Base-by-base conservation (phyloP, 306 rosid genomes). In the Sesbania bispinosa region DNA sequence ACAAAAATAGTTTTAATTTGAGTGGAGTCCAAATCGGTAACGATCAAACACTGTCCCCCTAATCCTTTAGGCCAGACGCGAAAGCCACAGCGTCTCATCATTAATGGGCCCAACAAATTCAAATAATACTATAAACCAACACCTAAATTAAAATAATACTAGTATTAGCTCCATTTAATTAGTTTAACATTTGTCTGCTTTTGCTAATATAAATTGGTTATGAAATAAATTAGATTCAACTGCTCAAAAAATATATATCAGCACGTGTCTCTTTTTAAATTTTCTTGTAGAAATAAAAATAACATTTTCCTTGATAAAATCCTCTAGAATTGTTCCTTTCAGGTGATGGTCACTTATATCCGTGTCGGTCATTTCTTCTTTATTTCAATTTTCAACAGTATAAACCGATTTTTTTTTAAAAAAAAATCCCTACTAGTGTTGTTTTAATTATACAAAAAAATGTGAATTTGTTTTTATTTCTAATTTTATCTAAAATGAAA, bases 51-150 rank as follows among this genome's bases (percentile, higher is more conserved):
- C 76, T 75, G 71, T 13, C 57, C 58, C 53, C 36, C 23, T 64
- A 1, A 14, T 23, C 76, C 26, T 55, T 66, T 16, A 10, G 23
- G 32, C 41, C 62, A 47, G 21, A 55, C 0, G 15, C 19, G 7
- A 41, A 15, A 1, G 60, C 13, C 79, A 29, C 42, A n/a, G n/a
- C 20, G 3, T 13, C 59, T 51, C 47, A 62, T 77, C 18, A 51
- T 77, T 78, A 53, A 71, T 62, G 74, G 53, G 62, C 54, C 71
- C 59, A 52, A 69, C 32, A 35, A 71, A 62, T 81, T 74, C 77
- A 64, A 70, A 61, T 59, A 32, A 64, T 46, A 21, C 15, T 18
- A 8, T 1, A 54, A 38, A 14, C 47, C 15, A 73, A 61, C 39
- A 35, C 39, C 39, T 27, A 27, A 4, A 2, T 35, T 35, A 1